Conservation (phyloP, 177 flowering plant species). For the Vitis hybrid region DNA sequence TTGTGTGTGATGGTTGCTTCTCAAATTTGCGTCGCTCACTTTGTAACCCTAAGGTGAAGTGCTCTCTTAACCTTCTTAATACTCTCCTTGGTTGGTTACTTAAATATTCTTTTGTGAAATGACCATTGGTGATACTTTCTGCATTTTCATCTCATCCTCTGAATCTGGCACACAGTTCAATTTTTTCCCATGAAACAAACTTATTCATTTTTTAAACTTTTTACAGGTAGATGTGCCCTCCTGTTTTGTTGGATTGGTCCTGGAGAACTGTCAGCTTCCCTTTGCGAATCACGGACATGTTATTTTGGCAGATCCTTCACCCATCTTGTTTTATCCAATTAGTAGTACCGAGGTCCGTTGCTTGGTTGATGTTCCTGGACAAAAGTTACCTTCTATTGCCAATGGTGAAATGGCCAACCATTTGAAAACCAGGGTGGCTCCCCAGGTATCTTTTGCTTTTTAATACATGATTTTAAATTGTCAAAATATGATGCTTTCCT, state of each 20-base stretch:
- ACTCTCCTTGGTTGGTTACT: too few relatives aligned
- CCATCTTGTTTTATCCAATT: conserved; percentile 47
- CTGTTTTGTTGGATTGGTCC: conserved; percentile 44
- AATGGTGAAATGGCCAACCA: conserved; percentile 44
- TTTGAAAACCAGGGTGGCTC: conserved; percentile 38
- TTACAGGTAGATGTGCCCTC: conserved; percentile 49
- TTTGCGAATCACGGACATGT: conserved; percentile 57
- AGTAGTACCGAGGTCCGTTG: conserved; percentile 50
- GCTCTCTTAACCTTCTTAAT: neutral
- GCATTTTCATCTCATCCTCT: neutral
- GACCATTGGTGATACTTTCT: too few relatives aligned
- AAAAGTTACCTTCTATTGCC: conserved; percentile 39
- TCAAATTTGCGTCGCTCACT: conserved; percentile 60
- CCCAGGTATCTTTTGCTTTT: conserved; percentile 31
- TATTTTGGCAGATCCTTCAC: conserved; percentile 47
- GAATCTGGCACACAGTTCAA: neutral
- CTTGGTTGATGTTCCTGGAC: conserved; percentile 56
- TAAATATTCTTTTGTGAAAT: too few relatives aligned
- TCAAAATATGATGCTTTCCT: neutral
- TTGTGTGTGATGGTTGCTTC: conserved; percentile 64
- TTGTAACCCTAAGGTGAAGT: conserved; percentile 49
- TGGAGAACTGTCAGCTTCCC: conserved; percentile 48
- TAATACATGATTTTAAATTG: neutral
- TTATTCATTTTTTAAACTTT: neutral
- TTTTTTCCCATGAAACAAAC: neutral